Evolutionary conservation across 768 basidiomycete genomes (phyloP), one percentile per base, ranked within the genome.

Genomic region (Exsudoporus frostii): DNA sequence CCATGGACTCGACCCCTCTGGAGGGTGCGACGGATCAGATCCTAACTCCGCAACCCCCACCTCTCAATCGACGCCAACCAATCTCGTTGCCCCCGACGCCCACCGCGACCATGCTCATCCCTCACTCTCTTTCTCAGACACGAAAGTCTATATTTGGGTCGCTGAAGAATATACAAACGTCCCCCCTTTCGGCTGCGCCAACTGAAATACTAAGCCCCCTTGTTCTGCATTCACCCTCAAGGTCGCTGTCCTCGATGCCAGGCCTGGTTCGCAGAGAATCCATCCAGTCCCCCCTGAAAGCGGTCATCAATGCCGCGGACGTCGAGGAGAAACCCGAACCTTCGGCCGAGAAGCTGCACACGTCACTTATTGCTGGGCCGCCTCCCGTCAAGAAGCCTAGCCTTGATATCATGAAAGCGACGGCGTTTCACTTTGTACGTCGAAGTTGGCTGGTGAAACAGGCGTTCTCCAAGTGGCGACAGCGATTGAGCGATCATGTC

Each of bases 381-480:
- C 34, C 47, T 13, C 44, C 48, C 1, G 32, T 17, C 25, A 38
- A 58, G 39, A 67, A 63, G 27, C 62, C 60, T 8, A 48, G 39
- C 36, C 39, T 60, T 8, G 62, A 54, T 38, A 62, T 68, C 30
- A 62, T 79, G 62, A 66, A 76, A 52, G 70, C 68, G 48, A 73
- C 67, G 49, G 80, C 79, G 7, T 45, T 73, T 17, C 62, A 63
- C 4, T 84, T 84, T 61, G 67, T 65, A 20, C 73, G 70, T 42
- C 73, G 69, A 49, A 68, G 76, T 25, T 53, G 62, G 22, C 49
- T 76, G 27, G 74, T 84, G 33, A 77, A 73, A 55, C 59, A 66
- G 33, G 70, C 60, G 33, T 80, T 82, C 53, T 60, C 61, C 40
- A 64, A 54, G 34, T 86, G 85, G 85, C 63, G 74, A 58, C 66